Percentiles rank a stretch among this genome's conserved stretches.
Evolutionary conservation across 805 yeast species (phyloP).

Genomic region (Hanseniaspora opuntiae): DNA sequence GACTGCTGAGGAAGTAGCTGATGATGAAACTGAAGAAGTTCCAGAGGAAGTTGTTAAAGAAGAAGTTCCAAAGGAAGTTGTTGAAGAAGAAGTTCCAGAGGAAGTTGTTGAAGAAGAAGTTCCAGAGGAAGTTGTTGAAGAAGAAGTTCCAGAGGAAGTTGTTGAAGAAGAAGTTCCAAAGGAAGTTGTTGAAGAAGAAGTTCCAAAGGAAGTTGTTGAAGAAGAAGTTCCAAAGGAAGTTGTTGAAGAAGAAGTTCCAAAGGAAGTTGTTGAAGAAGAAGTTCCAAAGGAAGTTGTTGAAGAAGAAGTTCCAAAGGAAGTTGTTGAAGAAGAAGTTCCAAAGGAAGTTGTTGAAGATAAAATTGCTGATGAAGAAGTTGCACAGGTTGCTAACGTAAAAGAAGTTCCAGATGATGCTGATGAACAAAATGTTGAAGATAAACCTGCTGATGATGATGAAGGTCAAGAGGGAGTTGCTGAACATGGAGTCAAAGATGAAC

Average conservation of each 20-base stretch:
- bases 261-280: too few species aligned
- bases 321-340: too few species aligned
- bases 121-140: slow-evolving; percentile 1
- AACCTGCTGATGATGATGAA: too few species aligned
- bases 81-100: not conserved
- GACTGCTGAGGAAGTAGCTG: not conserved
- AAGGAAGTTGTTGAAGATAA: too few species aligned
- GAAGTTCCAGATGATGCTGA: not conserved
- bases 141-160: too few species aligned
- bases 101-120: not conserved
- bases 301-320: too few species aligned
- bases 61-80: not conserved
- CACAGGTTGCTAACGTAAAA: too few species aligned
- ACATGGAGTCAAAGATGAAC: not conserved
- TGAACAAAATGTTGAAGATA: too few species aligned
- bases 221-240: not conserved
- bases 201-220: not conserved
- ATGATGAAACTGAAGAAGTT: not conserved
- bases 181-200: not conserved
- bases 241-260: too few species aligned
- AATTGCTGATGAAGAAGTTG: too few species aligned
- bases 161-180: too few species aligned
- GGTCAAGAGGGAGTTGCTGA: slow-evolving; percentile 1
- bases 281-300: too few species aligned
- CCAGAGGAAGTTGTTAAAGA: not conserved